A percentile compares a stretch with the other conserved stretches of the same genome.
These are phyloP conservation scores for Boletus pseudopeckii DNA, from an alignment of 768 basidiomycete genomes.

Conservation along the genomic window DNA sequence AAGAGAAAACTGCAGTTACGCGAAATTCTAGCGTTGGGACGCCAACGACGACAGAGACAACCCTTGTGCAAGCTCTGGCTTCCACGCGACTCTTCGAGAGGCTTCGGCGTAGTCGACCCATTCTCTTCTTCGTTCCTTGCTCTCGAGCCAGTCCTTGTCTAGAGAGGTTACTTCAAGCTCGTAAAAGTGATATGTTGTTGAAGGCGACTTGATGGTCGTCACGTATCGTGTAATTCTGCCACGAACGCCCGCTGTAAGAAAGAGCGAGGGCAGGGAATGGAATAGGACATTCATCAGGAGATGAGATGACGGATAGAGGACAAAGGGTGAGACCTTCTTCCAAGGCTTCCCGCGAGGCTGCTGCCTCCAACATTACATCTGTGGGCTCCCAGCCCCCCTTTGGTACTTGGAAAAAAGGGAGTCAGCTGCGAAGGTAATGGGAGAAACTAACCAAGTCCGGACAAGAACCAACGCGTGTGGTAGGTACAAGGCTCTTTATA, in stretches of 20 bases:
- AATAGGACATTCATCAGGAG: constrained; percentile 61
- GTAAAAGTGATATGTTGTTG: constrained; percentile 86
- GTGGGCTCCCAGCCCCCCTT: constrained; percentile 89
- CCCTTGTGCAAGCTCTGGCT: constrained; percentile 77
- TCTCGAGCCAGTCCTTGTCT: constrained; percentile 79
- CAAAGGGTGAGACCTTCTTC: constrained; percentile 94
- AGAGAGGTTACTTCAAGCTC: constrained; percentile 79
- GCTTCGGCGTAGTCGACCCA: constrained; percentile 90
- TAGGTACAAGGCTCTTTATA: background rate
- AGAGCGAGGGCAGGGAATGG: constrained; percentile 33
- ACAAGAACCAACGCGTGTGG: background rate
- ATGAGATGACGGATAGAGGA: constrained; percentile 68
- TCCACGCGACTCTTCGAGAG: constrained; percentile 71
- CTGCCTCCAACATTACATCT: constrained; percentile 79
- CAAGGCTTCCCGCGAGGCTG: constrained; percentile 87
- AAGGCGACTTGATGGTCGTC: constrained; percentile 73
- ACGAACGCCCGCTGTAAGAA: constrained; percentile 72
- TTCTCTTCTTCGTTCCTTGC: constrained; percentile 74
- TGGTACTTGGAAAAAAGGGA: constrained; percentile 54
- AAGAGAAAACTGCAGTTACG: background rate
- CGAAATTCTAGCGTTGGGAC: constrained; percentile 42
- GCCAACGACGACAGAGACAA: constrained; percentile 70
- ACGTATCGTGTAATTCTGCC: constrained; percentile 85
- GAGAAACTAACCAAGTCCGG: background rate
- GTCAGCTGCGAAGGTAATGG: constrained; percentile 5